These are phyloP conservation scores for Penicillium freii DNA, from an alignment of 2,329 filamentous ascomycete species.

Conservation along the genomic window DNA sequence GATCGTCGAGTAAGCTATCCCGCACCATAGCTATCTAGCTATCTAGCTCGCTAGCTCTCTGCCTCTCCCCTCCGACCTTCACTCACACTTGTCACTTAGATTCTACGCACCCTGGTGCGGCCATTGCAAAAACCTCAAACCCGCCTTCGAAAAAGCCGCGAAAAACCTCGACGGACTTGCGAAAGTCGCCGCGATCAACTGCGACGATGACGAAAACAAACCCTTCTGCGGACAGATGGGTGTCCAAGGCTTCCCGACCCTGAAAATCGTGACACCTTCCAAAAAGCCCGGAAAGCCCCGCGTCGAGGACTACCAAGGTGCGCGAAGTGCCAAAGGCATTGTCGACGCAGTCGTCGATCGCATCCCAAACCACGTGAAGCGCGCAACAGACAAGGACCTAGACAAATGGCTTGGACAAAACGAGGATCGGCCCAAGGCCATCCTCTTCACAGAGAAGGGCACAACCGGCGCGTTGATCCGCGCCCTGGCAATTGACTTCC, in stretches of 20 bases:
- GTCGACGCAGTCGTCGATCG: conserved; percentile 79
- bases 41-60: background rate
- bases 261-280: conserved; percentile 87
- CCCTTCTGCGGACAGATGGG: conserved; percentile 79
- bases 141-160: conserved; percentile 91
- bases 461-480: conserved; percentile 78
- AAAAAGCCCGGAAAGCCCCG: conserved; percentile 76
- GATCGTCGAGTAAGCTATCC: conserved; percentile 53
- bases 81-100: conserved; percentile 46
- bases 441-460: conserved; percentile 92
- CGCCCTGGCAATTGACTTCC: conserved; percentile 85
- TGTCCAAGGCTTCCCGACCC: conserved; percentile 88
- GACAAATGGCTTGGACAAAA: conserved; percentile 69
- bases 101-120: conserved; percentile 99
- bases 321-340: conserved; percentile 79
- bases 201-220: conserved; percentile 92
- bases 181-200: conserved; percentile 92
- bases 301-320: conserved; percentile 88
- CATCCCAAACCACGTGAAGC: conserved; percentile 88
- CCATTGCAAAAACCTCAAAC: conserved; percentile 94
- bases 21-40: conserved; percentile 3
- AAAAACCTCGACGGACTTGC: conserved; percentile 85
- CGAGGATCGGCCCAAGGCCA: conserved; percentile 73
- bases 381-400: conserved; percentile 74
- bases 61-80: background rate